phyloP scores from a whole-genome alignment of 306 rosid genomes.

The Acmispon strigosus region DNA sequence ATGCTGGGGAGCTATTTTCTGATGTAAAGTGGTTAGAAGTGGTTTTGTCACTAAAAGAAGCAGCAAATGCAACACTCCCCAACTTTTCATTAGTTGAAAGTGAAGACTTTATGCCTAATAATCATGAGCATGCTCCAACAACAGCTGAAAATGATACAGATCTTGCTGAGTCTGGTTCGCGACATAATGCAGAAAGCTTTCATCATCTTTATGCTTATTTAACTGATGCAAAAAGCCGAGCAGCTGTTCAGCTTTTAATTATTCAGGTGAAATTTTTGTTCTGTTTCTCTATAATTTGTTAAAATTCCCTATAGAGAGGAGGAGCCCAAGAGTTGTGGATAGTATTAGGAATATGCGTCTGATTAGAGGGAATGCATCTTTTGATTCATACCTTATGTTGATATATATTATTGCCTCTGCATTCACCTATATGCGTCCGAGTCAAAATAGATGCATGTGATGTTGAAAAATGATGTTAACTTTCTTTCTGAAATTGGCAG shows the following conservation, averaged over 20 bases:
- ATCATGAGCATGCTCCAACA: conserved; percentile 31
- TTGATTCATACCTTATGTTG: neutral
- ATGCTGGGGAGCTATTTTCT: conserved; percentile 83
- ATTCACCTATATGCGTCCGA: conserved; percentile 4
- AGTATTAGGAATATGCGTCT: neutral
- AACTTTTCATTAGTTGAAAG: conserved; percentile 59
- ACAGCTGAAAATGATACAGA: conserved; percentile 45
- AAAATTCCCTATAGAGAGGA: neutral
- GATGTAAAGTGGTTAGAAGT: conserved; percentile 98
- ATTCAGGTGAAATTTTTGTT: conserved; percentile 68
- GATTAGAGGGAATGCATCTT: neutral
- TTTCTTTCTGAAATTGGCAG: conserved; percentile 48
- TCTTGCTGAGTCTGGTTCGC: conserved; percentile 37
- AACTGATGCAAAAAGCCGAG: conserved; percentile 80
- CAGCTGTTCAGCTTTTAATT: conserved; percentile 91
- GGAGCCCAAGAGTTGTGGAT: neutral
- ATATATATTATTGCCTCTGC: neutral
- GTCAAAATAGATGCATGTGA: neutral
- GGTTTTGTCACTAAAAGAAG: conserved; percentile 75
- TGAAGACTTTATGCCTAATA: conserved; percentile 33
- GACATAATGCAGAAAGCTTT: conserved; percentile 40
- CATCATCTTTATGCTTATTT: conserved; percentile 51
- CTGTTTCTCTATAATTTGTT: neutral
- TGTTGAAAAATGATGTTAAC: conserved; percentile 10
- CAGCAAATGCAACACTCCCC: conserved; percentile 83